Evolutionary conservation across 176 grass and related monocot genomes (phyloP).

Genomic region (Pontederia crassipes): DNA sequence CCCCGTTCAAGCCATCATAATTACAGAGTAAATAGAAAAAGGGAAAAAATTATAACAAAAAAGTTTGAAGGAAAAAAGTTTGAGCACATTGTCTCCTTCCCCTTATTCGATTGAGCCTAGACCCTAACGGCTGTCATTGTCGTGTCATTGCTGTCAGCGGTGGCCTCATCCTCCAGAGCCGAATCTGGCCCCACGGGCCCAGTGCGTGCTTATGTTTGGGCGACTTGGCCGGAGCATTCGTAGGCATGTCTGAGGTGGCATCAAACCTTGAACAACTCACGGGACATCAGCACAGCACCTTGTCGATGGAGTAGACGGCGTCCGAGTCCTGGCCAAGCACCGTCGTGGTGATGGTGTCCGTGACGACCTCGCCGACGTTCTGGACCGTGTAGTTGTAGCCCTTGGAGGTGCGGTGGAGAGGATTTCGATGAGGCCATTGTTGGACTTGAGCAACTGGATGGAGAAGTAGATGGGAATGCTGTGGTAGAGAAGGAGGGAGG

Average conservation of each 20-base stretch:
- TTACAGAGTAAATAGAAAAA: too few species aligned
- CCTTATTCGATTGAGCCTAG: too few species aligned
- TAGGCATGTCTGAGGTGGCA: background rate
- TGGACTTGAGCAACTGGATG: constrained; percentile 12
- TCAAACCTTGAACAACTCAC: background rate
- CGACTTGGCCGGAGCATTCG: background rate
- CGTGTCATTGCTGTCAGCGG: background rate
- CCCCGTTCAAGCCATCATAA: too few species aligned
- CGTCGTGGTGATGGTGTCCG: constrained; percentile 9
- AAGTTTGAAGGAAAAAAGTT: too few species aligned
- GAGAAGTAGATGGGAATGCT: constrained; percentile 5
- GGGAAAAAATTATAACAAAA: too few species aligned
- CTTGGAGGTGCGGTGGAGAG: constrained; percentile 7
- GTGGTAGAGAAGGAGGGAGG: constrained; percentile 20
- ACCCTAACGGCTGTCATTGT: too few species aligned
- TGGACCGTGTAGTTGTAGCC: constrained; percentile 2
- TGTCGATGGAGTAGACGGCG: constrained; percentile 8
- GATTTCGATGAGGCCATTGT: background rate
- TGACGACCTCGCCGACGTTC: constrained; percentile 1
- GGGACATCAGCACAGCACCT: constrained; percentile 3
- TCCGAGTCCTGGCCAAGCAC: constrained; percentile 3
- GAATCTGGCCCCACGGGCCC: too few species aligned
- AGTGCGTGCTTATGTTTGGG: background rate
- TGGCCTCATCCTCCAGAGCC: background rate
- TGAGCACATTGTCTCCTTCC: too few species aligned